phyloP scores from a whole-genome alignment of 1,284 basidiomycete species.

The Cryptococcus floricola region DNA sequence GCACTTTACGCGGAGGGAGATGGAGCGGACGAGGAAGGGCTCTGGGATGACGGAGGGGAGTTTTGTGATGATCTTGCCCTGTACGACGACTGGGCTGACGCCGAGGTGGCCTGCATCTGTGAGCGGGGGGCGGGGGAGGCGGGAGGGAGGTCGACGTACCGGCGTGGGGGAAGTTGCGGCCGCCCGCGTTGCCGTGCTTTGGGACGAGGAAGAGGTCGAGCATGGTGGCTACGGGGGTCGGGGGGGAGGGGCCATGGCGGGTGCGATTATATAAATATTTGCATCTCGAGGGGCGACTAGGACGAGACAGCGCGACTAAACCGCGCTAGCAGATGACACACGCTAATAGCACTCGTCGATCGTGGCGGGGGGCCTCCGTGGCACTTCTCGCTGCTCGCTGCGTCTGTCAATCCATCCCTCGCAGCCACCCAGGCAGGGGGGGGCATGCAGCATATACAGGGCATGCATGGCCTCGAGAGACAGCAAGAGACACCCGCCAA shows the following conservation, averaged over 20 bases:
- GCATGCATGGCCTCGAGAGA: not conserved
- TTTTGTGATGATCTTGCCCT: constrained; percentile 23
- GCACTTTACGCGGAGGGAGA: constrained; percentile 29
- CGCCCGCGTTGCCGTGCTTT: constrained; percentile 24
- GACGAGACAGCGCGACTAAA: not conserved
- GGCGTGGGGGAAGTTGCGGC: constrained; percentile 25
- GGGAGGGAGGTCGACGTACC: constrained; percentile 16
- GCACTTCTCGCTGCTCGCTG: no score
- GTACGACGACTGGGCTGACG: constrained; percentile 32
- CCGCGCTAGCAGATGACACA: not conserved
- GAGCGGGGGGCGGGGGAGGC: constrained; percentile 1
- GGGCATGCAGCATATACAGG: not conserved
- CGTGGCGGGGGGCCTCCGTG: no score
- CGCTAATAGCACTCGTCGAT: not conserved
- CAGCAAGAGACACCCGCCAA: no score
- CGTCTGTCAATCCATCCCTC: no score
- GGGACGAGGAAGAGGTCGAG: constrained; percentile 29
- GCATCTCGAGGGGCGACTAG: not conserved
- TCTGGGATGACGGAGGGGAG: constrained; percentile 17
- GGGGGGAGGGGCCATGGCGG: not conserved
- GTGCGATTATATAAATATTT: not conserved
- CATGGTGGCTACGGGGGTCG: constrained; percentile 15
- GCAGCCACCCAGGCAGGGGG: no score
- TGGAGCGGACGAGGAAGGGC: constrained; percentile 20
- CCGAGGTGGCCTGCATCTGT: constrained; percentile 37